Evolutionary conservation across 1,139 yeast species (phyloP), one percentile per base, ranked within the genome.

Genomic region (Barnettozyma hawaiiensis): DNA sequence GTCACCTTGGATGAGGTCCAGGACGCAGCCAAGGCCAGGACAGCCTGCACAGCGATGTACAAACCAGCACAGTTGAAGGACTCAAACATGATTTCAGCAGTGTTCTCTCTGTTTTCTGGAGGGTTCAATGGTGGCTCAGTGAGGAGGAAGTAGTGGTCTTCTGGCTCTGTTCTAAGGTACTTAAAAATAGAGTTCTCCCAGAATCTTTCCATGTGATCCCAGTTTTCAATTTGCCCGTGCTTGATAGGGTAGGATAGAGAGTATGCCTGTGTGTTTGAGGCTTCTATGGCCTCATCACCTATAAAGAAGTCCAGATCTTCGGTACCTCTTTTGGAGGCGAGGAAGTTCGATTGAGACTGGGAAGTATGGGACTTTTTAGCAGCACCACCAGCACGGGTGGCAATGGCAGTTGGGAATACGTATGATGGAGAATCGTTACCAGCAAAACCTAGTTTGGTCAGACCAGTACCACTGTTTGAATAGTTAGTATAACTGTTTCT

Each of bases 171-270:
- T 65, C 97, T 79, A 58, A 92, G 75, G 63, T 92, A 92, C 67
- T 92, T 90, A 71, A 92, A 92, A 59, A 92, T 90, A 35, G 96
- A 86, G 59, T 85, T 85, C 62, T 92, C 97, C 99, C 99, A 92
- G 65, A 89, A 90, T 61, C 98, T 75, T 65, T 92, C 99, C 99
- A 92, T 92, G 62, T 92, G 97, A 67, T 94, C 98, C 99, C 99
- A 92, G 63, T 92, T 89, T 64, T 92, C 98, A 52, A 92, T 83
- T 68, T 92, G 98, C 19, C 99, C 99, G 60, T 92, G 98, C 63
- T 86, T 84, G 51, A 92, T 87, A 15, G 99, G 99, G 59, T 92
- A 92, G 50, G 80, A 78, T 49, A 94, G 71, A 35, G 92, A 85
- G 64, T 92, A 94, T 41, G 87, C 83, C 51, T 95, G 89, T 4